These are phyloP conservation scores for Thraustotheca clavata DNA, from an alignment of 352 stramenopile genomes.

Conservation along the genomic window DNA sequence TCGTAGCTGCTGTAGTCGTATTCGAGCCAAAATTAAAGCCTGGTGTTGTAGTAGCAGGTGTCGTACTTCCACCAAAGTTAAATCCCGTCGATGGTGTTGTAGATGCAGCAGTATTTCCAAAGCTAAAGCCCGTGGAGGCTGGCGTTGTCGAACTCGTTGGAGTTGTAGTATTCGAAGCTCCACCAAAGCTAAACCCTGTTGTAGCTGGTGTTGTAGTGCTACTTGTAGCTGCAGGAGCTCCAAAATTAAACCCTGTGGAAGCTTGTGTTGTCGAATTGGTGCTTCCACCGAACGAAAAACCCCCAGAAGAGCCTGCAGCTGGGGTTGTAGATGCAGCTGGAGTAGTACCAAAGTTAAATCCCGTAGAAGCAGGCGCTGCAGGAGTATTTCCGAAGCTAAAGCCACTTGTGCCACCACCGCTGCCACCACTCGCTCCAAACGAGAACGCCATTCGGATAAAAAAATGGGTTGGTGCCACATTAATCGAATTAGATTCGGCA, in stretches of 20 bases:
- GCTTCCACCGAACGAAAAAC: slow-evolving; percentile 27
- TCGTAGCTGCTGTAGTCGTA: not conserved
- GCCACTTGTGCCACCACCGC: not conserved
- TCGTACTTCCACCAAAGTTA: slow-evolving; percentile 2
- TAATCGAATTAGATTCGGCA: not conserved
- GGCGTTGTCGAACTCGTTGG: slow-evolving; percentile 11
- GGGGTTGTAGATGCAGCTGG: slow-evolving; percentile 8
- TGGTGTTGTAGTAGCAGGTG: slow-evolving; percentile 12
- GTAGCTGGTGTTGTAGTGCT: slow-evolving; percentile 6
- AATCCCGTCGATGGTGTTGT: slow-evolving; percentile 2
- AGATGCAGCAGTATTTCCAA: slow-evolving; percentile 1
- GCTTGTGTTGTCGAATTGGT: not conserved
- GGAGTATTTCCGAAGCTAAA: slow-evolving; percentile 24
- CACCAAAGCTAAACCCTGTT: slow-evolving; percentile 25
- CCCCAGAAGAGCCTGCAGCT: slow-evolving; percentile 10
- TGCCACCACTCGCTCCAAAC: slow-evolving; percentile 9
- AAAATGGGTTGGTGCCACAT: not conserved
- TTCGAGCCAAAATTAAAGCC: slow-evolving; percentile 28
- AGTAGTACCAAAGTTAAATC: slow-evolving; percentile 24
- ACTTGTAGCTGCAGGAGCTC: too few species aligned
- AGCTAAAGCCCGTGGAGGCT: not conserved
- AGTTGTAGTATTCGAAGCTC: slow-evolving; percentile 8
- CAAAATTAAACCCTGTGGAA: not conserved
- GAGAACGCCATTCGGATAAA: slow-evolving; percentile 23
- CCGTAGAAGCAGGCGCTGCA: slow-evolving; percentile 6